Evolutionary conservation across 164 flowering plant species (phyloP).

Genomic region (Pachysandra terminalis): DNA sequence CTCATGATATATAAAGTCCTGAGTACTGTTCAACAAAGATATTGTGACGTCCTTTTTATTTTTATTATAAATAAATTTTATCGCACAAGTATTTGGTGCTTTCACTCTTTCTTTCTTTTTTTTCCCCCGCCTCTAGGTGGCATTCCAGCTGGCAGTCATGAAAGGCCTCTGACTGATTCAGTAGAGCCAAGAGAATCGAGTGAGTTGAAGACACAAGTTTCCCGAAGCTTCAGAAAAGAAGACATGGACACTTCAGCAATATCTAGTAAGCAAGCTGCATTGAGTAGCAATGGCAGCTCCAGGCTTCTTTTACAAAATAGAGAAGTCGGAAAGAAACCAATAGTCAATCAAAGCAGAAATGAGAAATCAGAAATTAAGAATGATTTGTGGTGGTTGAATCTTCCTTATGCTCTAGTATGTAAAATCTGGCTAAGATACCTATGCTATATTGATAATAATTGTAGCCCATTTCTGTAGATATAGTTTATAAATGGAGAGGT

Average conservation of each 20-base stretch:
- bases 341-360: constrained; percentile 12
- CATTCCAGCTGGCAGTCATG: constrained; percentile 26
- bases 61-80: too few species aligned
- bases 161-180: constrained; percentile 16
- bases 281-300: constrained; percentile 19
- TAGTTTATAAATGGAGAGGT: too few species aligned
- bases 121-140: too few species aligned
- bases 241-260: constrained; percentile 7
- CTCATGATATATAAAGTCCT: too few species aligned
- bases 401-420: constrained; percentile 77
- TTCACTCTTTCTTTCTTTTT: constrained; percentile 14
- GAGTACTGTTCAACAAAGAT: too few species aligned
- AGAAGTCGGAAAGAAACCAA: constrained; percentile 16
- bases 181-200: constrained; percentile 16
- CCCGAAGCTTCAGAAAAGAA: constrained; percentile 17
- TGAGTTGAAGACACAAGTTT: constrained; percentile 11
- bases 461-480: too few species aligned
- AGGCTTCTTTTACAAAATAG: constrained; percentile 3
- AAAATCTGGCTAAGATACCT: neutral
- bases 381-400: constrained; percentile 64
- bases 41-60: too few species aligned
- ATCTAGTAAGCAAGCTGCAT: constrained; percentile 5
- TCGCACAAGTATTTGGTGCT: too few species aligned
- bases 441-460: neutral
- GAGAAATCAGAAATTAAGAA: constrained; percentile 16